A percentile compares a stretch with the other conserved stretches of the same genome.
Conservation (phyloP, 73 alveolate genomes). For the Stentor roeselii region DNA sequence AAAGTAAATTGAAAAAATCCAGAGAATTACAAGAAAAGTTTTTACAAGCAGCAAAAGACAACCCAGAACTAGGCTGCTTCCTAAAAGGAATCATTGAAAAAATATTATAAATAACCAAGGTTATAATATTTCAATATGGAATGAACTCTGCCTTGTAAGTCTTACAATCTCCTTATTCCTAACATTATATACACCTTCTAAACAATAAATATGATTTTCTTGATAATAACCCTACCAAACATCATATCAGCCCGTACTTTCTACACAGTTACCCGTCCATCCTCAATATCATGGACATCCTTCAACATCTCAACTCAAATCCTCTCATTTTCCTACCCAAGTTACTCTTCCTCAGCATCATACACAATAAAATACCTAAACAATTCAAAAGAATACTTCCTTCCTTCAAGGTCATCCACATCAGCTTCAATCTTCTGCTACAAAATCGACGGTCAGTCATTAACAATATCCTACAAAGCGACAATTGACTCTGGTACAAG, state of each 20-base stretch:
- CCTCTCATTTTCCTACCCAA: not conserved
- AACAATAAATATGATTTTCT: too few relatives aligned
- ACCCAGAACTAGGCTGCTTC: too few relatives aligned
- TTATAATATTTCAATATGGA: too few relatives aligned
- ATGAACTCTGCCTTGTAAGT: too few relatives aligned
- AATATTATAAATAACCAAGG: too few relatives aligned
- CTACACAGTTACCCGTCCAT: not conserved
- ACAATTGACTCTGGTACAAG: not conserved
- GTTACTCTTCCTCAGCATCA: not conserved
- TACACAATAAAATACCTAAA: not conserved
- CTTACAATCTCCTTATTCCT: too few relatives aligned
- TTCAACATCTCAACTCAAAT: not conserved
- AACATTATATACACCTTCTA: too few relatives aligned
- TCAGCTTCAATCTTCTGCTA: not conserved
- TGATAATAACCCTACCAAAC: too few relatives aligned
- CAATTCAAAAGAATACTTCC: not conserved
- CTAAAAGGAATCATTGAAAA: too few relatives aligned
- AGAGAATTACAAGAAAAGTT: not conserved
- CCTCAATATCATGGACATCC: not conserved
- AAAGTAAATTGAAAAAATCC: not conserved
- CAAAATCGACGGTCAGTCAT: not conserved
- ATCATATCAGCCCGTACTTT: not conserved
- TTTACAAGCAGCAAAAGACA: too few relatives aligned
- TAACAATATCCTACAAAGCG: not conserved
- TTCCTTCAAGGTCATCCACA: not conserved